Conservation (phyloP, 257 asterid genomes). For the Solanum tarijense region DNA sequence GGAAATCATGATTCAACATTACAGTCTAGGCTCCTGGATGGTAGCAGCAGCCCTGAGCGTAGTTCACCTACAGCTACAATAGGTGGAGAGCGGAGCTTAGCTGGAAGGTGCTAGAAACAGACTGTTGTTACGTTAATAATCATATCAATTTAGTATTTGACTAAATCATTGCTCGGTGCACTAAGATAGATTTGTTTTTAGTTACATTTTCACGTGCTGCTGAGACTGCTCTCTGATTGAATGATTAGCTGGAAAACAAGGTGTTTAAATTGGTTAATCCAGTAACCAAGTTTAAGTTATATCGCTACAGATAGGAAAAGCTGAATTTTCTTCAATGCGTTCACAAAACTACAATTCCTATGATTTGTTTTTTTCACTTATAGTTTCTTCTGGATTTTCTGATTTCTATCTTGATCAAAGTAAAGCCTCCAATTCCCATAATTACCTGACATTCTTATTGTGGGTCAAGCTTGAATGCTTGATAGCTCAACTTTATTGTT, state of each 20-base stretch:
- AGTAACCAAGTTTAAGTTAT: not conserved
- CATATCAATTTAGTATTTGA: not conserved
- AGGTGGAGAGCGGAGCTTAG: conserved; percentile 20
- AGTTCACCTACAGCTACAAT: conserved; percentile 20
- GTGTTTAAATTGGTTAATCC: not conserved
- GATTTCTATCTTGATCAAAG: not conserved
- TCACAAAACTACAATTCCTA: not conserved
- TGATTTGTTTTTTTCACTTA: not conserved
- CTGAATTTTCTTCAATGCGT: not conserved
- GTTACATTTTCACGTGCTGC: not conserved
- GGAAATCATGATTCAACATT: conserved; percentile 34
- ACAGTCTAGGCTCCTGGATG: conserved; percentile 56
- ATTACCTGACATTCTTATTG: not conserved
- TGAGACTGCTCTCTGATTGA: not conserved
- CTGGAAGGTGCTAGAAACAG: conserved; percentile 25
- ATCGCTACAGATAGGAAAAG: not conserved
- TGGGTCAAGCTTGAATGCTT: not conserved
- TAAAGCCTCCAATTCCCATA: not conserved
- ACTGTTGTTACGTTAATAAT: not conserved
- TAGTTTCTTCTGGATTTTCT: not conserved
- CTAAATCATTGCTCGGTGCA: not conserved
- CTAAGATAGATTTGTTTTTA: no score
- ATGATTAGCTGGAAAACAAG: not conserved
- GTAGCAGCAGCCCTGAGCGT: conserved; percentile 24
- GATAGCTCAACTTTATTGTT: not conserved